Evolutionary conservation across 768 basidiomycete species (phyloP).

Genomic region (Coprinopsis sp.): DNA sequence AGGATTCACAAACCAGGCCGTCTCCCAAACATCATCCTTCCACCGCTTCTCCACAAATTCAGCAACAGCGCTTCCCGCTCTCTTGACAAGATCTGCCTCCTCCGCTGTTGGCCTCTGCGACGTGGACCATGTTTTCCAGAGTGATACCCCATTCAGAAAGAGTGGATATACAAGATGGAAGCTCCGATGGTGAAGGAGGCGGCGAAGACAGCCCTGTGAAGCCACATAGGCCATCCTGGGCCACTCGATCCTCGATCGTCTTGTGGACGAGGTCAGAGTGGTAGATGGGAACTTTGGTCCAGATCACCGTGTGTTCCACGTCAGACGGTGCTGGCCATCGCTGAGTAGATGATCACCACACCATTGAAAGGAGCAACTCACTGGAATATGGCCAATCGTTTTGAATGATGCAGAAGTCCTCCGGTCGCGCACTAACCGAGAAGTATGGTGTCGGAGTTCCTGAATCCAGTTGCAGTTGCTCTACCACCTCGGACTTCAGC

Average conservation of each 20-base stretch:
- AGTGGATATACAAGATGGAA: constrained; percentile 54
- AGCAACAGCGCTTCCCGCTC: constrained; percentile 55
- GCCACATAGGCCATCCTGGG: constrained; percentile 77
- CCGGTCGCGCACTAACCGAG: constrained; percentile 51
- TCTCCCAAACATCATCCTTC: constrained; percentile 77
- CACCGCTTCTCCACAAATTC: constrained; percentile 63
- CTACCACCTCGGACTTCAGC: constrained; percentile 50
- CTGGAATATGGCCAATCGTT: constrained; percentile 92
- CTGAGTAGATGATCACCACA: too few species aligned
- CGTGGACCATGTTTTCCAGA: constrained; percentile 50
- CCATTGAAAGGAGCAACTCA: too few species aligned
- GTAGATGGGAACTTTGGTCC: constrained; percentile 71
- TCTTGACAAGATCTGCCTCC: constrained; percentile 46
- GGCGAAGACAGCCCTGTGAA: constrained; percentile 62
- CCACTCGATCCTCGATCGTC: constrained; percentile 50
- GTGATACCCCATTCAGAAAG: constrained; percentile 71
- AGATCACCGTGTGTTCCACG: constrained; percentile 71
- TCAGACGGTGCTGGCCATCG: constrained; percentile 66
- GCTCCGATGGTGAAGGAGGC: constrained; percentile 55
- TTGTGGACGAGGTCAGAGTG: constrained; percentile 52
- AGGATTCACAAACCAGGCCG: constrained; percentile 89
- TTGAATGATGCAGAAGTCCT: constrained; percentile 63
- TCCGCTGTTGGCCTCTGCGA: constrained; percentile 47
- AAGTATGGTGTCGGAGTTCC: constrained; percentile 50
- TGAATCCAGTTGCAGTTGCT: constrained; percentile 8